Conservation (phyloP, 306 rosid species). For the Prunus mira region DNA sequence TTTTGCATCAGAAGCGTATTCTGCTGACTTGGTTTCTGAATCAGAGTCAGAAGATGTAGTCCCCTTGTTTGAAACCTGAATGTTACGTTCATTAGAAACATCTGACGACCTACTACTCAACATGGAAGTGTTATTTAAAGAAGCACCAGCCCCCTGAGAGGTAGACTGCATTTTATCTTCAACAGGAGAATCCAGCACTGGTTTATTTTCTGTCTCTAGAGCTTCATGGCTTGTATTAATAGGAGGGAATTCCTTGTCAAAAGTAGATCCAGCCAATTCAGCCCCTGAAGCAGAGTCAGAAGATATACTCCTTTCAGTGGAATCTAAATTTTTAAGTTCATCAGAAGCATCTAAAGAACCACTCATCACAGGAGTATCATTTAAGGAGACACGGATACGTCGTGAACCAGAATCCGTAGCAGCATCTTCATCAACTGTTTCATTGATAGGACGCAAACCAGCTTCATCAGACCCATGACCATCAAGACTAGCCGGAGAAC, state of each 20-base stretch:
- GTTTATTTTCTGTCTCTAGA: constrained; percentile 19
- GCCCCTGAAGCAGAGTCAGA: constrained; percentile 26
- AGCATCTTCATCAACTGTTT: constrained; percentile 35
- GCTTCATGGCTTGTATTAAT: constrained; percentile 23
- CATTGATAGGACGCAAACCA: constrained; percentile 35
- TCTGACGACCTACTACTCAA: constrained; percentile 3
- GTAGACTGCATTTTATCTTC: constrained; percentile 23
- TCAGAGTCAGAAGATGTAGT: not conserved
- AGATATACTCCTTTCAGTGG: constrained; percentile 26
- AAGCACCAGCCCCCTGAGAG: constrained; percentile 5
- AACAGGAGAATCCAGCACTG: constrained; percentile 25
- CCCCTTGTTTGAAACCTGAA: constrained; percentile 5
- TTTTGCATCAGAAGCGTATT: constrained; percentile 28
- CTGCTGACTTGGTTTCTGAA: constrained; percentile 34
- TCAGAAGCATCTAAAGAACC: constrained; percentile 42
- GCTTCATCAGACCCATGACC: constrained; percentile 41
- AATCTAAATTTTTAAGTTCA: constrained; percentile 31
- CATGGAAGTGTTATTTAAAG: constrained; percentile 18
- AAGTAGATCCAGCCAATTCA: constrained; percentile 33
- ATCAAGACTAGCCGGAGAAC: constrained; percentile 42
- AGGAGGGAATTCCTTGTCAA: constrained; percentile 26
- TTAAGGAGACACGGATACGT: constrained; percentile 18
- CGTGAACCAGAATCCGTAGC: constrained; percentile 23
- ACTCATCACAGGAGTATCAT: constrained; percentile 22
- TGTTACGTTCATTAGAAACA: constrained; percentile 4